phyloP scores from a whole-genome alignment of 2,329 filamentous ascomycete species.

The Pseudonectria foliicola region DNA sequence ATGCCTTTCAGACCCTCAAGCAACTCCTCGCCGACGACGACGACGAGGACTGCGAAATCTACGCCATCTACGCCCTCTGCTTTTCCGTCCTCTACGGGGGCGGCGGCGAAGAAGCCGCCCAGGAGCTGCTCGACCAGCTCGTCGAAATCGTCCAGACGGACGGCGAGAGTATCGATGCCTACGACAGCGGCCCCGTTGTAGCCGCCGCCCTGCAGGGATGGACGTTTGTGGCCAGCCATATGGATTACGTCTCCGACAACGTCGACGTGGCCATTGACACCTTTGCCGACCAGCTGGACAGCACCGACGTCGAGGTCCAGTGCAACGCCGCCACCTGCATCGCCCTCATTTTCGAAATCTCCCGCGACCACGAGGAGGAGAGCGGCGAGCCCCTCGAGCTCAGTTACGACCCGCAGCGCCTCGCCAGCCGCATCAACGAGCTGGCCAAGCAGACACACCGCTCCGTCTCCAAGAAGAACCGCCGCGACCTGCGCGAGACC shows the following conservation, averaged over 20 bases:
- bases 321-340: conserved; percentile 74
- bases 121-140: conserved; percentile 67
- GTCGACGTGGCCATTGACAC: conserved; percentile 69
- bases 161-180: conserved; percentile 62
- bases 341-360: conserved; percentile 73
- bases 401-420: conserved; percentile 42
- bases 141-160: conserved; percentile 75
- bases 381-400: conserved; percentile 43
- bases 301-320: conserved; percentile 64
- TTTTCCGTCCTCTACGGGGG: conserved; percentile 71
- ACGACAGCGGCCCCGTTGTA: conserved; percentile 64
- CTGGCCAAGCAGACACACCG: conserved; percentile 42
- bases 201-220: conserved; percentile 69
- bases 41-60: conserved; percentile 56
- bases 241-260: conserved; percentile 65
- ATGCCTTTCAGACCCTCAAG: conserved; percentile 22
- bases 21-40: conserved; percentile 45
- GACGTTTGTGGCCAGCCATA: conserved; percentile 70
- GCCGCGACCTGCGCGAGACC: conserved; percentile 39
- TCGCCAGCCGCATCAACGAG: conserved; percentile 41
- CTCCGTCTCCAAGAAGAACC: conserved; percentile 41
- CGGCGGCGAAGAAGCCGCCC: conserved; percentile 57
- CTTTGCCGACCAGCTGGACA: conserved; percentile 80
- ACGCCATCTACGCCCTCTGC: conserved; percentile 67
- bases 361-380: conserved; percentile 41